Evolutionary conservation across 176 grass and related monocot genomes (phyloP), one percentile per base, ranked within the genome.

Genomic region (Cenchrus americanus): DNA sequence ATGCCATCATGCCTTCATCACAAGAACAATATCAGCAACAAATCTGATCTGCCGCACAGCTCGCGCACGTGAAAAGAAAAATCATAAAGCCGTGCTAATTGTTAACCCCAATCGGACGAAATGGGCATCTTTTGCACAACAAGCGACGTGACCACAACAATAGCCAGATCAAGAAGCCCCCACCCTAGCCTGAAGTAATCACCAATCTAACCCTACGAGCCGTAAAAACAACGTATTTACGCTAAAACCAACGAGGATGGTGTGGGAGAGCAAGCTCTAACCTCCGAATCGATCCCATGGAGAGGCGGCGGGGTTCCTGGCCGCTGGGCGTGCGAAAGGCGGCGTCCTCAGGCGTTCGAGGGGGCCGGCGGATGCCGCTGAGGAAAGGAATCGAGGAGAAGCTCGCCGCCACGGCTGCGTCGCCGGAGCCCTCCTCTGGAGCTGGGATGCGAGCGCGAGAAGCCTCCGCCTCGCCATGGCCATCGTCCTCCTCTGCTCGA

Each of bases 381-480:
- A 87, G 9, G 62, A 90, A 7, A 86, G 75, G 32, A 83, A 83
- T 14, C 84, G 88, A 6, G 75, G 51, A 9, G 11, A 32, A 5
- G 49, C 8, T 6, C 79, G 51, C 6, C 63, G 41, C 79, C n/a
- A 75, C 50, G 69, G 48, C 47, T 17, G 70, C 61, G 78, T 15
- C 19, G 71, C 23, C 7, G 49, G 59, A 51, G 54, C 17, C 53
- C 69, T 82, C 49, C 46, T 22, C 2, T 43, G 26, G 66, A 87
- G 67, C 78, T 69, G 82, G 32, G 19, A 71, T 68, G 83, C 84
- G 75, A 90, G 82, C 52, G 87, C 82, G 34, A 81, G 67, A 62
- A 67, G 79, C 83, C 92, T 86, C 24, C 89, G 80, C 84, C 87
- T 94, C 92, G 90, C 89, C 89, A 94, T 94, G 63, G 81, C 72